Evolutionary conservation across 148 eudicot genomes (phyloP), one percentile per base, ranked within the genome.

Genomic region (Pouteria glomerata): DNA sequence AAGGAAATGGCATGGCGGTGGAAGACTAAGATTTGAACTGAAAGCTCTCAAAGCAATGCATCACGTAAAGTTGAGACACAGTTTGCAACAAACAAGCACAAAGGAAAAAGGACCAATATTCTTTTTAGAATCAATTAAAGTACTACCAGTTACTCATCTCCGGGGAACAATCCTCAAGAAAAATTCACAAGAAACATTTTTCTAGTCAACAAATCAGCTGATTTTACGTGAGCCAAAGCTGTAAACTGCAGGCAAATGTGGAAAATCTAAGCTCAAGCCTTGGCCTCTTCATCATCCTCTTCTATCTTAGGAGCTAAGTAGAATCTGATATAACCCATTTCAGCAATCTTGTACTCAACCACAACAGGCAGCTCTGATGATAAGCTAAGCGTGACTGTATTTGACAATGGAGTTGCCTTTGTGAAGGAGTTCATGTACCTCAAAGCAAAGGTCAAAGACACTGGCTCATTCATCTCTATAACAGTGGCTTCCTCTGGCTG

Each of bases 241-340:
- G 47, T 63, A 61, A 15, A 6, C 27, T 21, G 19, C 16, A 37
- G 48, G 30, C 24, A 63, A 42, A 24, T 39, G 24, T 41, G 30
- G 51, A 4, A 23, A 63, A 26, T 15, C 41, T 13, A 42, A 27
- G 44, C 15, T 16, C 19, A 48, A 16, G 53, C 14, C 53, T 48
- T 48, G 13, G 15, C 13, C 53, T 48, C 53, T 2, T 48, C 53
- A 8, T 48, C 53, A 48, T 48, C 53, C 53, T 48, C 53, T 73
- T 85, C 95, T 29, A 89, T 73, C 80, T 89, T 89, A 47, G 95
- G 95, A 76, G 95, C 95, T 63, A 89, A 69, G 72, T 85, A 87
- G 73, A 78, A 89, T 84, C 95, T 85, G 63, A 89, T 60, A 60
- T 87, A 81, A 21, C 95, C 95, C 78, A 83, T 89, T 65, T 89